phyloP scores from a whole-genome alignment of 73 alveolate genomes.

The Paraurostyla sp. region DNA sequence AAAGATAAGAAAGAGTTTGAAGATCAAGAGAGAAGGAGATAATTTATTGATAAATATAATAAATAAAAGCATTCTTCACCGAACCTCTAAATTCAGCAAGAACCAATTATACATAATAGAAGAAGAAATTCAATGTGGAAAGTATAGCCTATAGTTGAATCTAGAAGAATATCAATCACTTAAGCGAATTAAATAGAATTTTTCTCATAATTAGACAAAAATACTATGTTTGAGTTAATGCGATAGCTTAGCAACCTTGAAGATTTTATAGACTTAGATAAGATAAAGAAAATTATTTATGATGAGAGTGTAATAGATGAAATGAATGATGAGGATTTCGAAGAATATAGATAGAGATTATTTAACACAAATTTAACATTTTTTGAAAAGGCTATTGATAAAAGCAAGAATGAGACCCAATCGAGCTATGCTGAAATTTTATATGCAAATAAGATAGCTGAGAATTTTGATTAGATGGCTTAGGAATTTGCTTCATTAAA shows the following conservation, averaged over 20 bases:
- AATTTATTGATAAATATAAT: too few species aligned
- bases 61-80: too few species aligned
- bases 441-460: conserved; percentile 35
- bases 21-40: too few species aligned
- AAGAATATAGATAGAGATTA: conserved; percentile 42
- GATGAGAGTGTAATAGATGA: conserved; percentile 27
- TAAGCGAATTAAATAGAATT: too few species aligned
- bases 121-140: too few species aligned
- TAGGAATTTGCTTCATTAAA: not conserved
- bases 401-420: not conserved
- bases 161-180: too few species aligned
- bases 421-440: not conserved
- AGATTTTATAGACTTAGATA: conserved; percentile 55
- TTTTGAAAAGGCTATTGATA: conserved; percentile 64
- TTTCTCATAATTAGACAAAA: not conserved
- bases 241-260: conserved; percentile 45
- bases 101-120: too few species aligned
- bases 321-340: conserved; percentile 46
- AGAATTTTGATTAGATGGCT: not conserved
- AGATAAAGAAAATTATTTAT: conserved; percentile 40
- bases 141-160: too few species aligned
- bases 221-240: conserved; percentile 19
- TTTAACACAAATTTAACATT: conserved; percentile 64
- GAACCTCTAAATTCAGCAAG: too few species aligned
- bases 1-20: too few species aligned